Base-by-base conservation (phyloP, 2,329 filamentous ascomycete genomes). In the Sporothrix sp. region DNA sequence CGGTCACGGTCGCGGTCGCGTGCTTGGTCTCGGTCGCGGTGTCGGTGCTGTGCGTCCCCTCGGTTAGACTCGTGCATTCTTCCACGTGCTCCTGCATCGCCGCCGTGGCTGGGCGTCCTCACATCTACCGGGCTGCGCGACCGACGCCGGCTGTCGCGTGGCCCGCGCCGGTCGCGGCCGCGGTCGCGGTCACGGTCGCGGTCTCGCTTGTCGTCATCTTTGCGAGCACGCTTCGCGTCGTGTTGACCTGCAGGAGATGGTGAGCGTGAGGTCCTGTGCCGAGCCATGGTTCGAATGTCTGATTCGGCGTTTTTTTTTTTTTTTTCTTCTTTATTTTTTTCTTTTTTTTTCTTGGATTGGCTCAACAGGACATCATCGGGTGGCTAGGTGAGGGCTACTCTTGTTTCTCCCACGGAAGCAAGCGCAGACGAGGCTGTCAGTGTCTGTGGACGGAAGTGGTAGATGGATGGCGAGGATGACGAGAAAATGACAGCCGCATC, bases 241-340 rank as follows among this genome's bases (percentile, higher is more conserved):
- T 79, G 76, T 66, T 85, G 82, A 76, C 85, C 85, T 89, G 84
- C 82, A 83, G 85, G 85, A 82, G 84, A 88, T 86, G 86, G 87
- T 90, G 86, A 91, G 85, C 86, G 77, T 71, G 77, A 78, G 73
- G 78, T 76, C 76, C 73, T 79, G 70, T 72, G 76, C 70, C 76
- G 77, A 78, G 75, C 76, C 77, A 81, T 81, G 55, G 57, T 61
- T 27, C 21, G n/a, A 28, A 18, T 38, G 10, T 23, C 4, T 25
- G 20, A 8, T 25, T 36, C 20, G 30, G 30, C 43, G 28, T 21
- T 44, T n/a, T 45, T 33, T 14, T 13, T 30, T 10, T 30, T 32
- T 33, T 21, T 13, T 39, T 39, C 14, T 27, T 25, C 21, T n/a
- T 16, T 40, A 8, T 40, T 7, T 25, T 20, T 25, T 13, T 45